Base-by-base conservation (phyloP, 108 stramenopile species). In the Aureococcus anophagefferens region DNA sequence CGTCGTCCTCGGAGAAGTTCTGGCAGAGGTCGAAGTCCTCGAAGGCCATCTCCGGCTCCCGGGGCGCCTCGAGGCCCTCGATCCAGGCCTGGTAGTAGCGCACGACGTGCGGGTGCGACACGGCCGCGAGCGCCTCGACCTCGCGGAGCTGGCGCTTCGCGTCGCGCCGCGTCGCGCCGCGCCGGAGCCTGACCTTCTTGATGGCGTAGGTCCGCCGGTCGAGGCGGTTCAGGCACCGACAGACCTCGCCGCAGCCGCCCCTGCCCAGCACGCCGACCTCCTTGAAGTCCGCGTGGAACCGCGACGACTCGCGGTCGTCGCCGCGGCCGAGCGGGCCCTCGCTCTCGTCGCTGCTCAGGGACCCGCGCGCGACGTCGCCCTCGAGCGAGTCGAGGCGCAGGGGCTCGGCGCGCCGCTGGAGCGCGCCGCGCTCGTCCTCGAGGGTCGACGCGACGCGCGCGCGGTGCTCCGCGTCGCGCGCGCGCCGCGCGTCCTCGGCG, bases 61-160 rank as follows among this genome's bases (percentile, higher is more conserved):
- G 5, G 40, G 40, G 40, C 40, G 40, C 40, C 40, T 44, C 40
- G 40, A 44, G 40, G 51, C 25, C 51, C 25, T 59, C 51, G 51
- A 59, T 59, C 51, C 51, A 59, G 51, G 51, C 51, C 51, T 59
- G 51, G 51, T 59, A 59, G 51, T 59, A 59, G 21, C 51, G 51
- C 21, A 59, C 51, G 51, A 16, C 14, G 25, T 59, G 14, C 51
- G 51, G 51, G 51, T 59, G 51, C 7, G 25, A 59, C 7, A 28
- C 51, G 17, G 14, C 21, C 3, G 51, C 51, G 17, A 59, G 25
- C 1, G 51, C 51, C 13, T 59, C 51, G 7, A 59, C 51, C 25
- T 59, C 51, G 21, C 51, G 17, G 1, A 59, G 51, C 25, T 59
- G 51, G 21, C 25, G 14, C 51, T 11, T 3, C 21, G 51, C 51